Evolutionary conservation across 805 yeast species (phyloP).

Genomic region (Zygosaccharomyces rouxii): DNA sequence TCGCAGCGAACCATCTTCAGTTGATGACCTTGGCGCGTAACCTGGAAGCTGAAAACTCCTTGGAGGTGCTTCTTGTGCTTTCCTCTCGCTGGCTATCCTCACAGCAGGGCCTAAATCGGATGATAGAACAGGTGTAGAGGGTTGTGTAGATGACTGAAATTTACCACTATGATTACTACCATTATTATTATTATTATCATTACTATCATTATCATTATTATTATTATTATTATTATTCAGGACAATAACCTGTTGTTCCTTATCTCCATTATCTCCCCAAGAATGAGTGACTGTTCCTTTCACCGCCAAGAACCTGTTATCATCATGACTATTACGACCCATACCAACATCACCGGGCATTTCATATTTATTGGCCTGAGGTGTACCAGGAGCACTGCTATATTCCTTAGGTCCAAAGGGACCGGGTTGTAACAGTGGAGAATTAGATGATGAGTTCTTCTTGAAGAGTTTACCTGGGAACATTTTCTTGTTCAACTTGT

Average conservation of each 20-base stretch:
- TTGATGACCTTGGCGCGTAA: constrained; percentile 1
- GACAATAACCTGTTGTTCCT: constrained; percentile 21
- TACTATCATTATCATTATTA: neutral
- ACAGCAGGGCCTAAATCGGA: constrained; percentile 21
- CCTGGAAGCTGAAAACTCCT: constrained; percentile 4
- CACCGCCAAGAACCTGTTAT: constrained; percentile 34
- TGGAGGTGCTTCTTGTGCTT: constrained; percentile 5
- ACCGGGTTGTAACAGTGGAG: constrained; percentile 5
- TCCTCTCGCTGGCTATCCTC: constrained; percentile 13
- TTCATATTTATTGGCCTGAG: constrained; percentile 11
- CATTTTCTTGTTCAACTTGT: constrained; percentile 28
- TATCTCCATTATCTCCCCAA: constrained; percentile 39
- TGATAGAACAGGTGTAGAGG: neutral
- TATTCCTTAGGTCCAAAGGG: constrained; percentile 7
- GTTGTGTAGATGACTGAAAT: constrained; percentile 3
- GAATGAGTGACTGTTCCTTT: constrained; percentile 48
- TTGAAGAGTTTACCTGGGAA: constrained; percentile 30
- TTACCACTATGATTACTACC: neutral
- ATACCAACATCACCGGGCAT: constrained; percentile 18
- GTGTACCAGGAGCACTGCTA: constrained; percentile 14
- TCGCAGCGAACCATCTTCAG: constrained; percentile 6
- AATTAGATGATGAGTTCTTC: constrained; percentile 19
- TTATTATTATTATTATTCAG: constrained; percentile 14
- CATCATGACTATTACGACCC: constrained; percentile 9
- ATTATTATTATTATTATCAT: neutral